Evolutionary conservation across 352 stramenopile species (phyloP), one percentile per base, ranked within the genome.

Genomic region (Phytophthora litchii): DNA sequence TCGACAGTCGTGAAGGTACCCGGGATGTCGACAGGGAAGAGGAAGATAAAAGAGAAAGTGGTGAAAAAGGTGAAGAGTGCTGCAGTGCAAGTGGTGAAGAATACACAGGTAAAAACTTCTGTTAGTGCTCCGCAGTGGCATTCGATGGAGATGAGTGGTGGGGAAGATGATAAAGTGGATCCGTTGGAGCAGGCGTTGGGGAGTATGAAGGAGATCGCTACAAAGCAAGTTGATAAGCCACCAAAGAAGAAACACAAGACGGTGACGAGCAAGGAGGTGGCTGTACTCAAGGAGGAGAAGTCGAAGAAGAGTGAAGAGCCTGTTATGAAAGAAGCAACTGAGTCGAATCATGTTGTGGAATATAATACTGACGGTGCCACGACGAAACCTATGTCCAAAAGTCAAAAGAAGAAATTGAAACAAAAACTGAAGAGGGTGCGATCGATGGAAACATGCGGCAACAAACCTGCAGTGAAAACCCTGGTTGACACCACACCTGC

Each of bases 121-220:
- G 29, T 12, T 7, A 34, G 29, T 34, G 34, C 44, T 9, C 37
- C 48, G 17, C 46, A 63, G 35, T 40, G 19, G 42, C 38, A 63
- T 47, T 45, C 29, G 7, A 44, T 54, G 49, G 14, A 47, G 31
- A 53, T 50, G 11, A 10, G 55, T 10, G 53, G 41, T 12, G 37
- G 43, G n/a, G n/a, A 19, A 14, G 44, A 57, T 19, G 40, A 60
- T 5, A 56, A 41, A 21, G 58, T 67, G 35, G 57, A 82, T 31
- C 59, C 64, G 25, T 41, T 83, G 12, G 72, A 81, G 29, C 65
- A 67, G 34, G 69, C 67, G 13, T 49, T 84, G 27, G 47, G 61
- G 9, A 72, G 54, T n/a, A 58, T 80, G 35, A 76, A 74, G 38
- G 65, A 74, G 27, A 62, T 73, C n/a, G 51, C 8, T 8, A 54